Conservation (phyloP, 768 basidiomycete genomes). For the Tulasnella sp. region DNA sequence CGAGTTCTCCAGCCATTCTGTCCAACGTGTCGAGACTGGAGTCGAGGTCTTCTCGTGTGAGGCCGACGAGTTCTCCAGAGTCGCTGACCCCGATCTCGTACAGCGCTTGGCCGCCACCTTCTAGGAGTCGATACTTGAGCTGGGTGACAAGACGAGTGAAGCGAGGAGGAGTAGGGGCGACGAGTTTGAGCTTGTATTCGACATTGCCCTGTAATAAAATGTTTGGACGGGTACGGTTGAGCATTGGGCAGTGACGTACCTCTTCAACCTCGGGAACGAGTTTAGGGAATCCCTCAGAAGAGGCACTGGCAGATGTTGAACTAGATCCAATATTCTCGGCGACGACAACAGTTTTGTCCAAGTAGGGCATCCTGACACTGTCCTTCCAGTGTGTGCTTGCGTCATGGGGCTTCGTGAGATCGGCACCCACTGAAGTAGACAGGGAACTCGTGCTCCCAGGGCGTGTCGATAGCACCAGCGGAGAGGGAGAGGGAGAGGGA, state of each 20-base stretch:
- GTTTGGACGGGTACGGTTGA: background rate
- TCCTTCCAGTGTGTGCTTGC: background rate
- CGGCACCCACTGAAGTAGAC: background rate
- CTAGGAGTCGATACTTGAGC: conserved; percentile 85
- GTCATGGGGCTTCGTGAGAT: background rate
- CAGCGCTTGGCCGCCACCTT: conserved; percentile 72
- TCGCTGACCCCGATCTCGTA: conserved; percentile 78
- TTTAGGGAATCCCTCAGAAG: conserved; percentile 38
- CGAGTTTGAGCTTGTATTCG: conserved; percentile 88
- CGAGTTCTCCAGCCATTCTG: conserved; percentile 89
- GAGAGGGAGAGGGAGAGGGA: conserved; percentile 36
- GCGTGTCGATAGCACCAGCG: background rate
- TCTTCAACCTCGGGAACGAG: conserved; percentile 67
- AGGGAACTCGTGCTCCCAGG: background rate
- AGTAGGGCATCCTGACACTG: background rate
- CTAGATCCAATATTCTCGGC: background rate
- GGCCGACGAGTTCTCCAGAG: conserved; percentile 74
- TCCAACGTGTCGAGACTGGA: conserved; percentile 75
- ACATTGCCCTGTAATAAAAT: conserved; percentile 55
- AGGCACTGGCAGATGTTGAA: background rate
- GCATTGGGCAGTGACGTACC: conserved; percentile 25
- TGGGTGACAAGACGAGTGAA: conserved; percentile 67
- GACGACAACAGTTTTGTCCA: background rate
- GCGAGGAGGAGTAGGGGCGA: conserved; percentile 41
- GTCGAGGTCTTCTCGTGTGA: conserved; percentile 60